Base-by-base conservation (phyloP, 768 basidiomycete species). In the Trametes cubensis region DNA sequence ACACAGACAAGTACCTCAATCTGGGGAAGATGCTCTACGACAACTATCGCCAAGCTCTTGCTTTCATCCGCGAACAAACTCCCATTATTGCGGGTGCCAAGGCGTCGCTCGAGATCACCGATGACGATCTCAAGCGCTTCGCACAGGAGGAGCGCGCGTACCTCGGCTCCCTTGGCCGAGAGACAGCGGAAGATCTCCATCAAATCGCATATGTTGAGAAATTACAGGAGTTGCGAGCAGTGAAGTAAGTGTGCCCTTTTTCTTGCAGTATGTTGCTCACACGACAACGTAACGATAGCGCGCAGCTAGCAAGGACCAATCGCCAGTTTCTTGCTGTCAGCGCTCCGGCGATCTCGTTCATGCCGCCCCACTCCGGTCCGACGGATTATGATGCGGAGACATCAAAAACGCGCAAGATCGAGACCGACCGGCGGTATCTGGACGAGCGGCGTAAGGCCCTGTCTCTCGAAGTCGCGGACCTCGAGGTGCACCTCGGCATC, bases 1-100 rank as follows among this genome's bases (percentile, higher is more conserved):
- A 79, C 63, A 55, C 55, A 3, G 75, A 78, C 11, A 76, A 77
- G 62, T 75, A 77, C 62, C 50, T 57, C 7, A 74, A 74, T 52
- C 60, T 76, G 2, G 73, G 71, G 34, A 60, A 23, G 5, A 61
- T 71, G 50, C 46, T 69, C 14, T 53, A 55, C 60, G 66, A 73
- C 46, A 77, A 77, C 52, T 72, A 73, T 55, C 11, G 15, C 2
- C 75, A 77, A 51, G 73, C 73, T 0, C 68, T 75, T 28, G n/a
- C n/a, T n/a, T n/a, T n/a, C n/a, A n/a, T n/a, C n/a, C n/a, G n/a
- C n/a, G n/a, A n/a, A n/a, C n/a, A n/a, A n/a, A n/a, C n/a, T n/a
- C n/a, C n/a, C n/a, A n/a, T n/a, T n/a, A n/a, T n/a, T n/a, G n/a
- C n/a, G n/a, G n/a, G n/a, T n/a, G n/a, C n/a, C n/a, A n/a, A 18